Evolutionary conservation across 805 yeast species (phyloP), one percentile per base, ranked within the genome.

Genomic region (Yamadazyma philogaea): DNA sequence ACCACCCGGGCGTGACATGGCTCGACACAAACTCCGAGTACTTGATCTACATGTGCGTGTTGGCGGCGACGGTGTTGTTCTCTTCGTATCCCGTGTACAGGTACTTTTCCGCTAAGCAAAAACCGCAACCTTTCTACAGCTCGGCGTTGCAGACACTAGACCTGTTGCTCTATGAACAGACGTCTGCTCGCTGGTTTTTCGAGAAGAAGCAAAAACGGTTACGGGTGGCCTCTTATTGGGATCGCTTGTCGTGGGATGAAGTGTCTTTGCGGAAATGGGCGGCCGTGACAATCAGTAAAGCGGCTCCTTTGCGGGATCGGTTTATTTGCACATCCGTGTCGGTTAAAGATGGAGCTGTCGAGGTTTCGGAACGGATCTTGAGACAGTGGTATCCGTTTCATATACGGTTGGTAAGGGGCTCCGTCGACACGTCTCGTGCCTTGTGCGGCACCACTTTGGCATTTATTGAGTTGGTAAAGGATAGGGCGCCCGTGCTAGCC

Each of bases 1-100:
- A 11, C 8, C 27, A 18, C 10, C 10, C 19, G 12, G 12, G 32
- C 2, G 11, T 20, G 12, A 20, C 26, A 8, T 44, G 44, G 44
- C 14, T 47, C 11, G 40, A 43, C n/a, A 11, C 33, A 6, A 42
- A 46, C 27, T 40, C 47, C n/a, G 47, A 49, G 16, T 39, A 44
- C 20, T 40, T 49, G 30, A 20, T 49, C 10, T 49, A 46, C 26
- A 33, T 42, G 21, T 7, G 30, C 8, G 18, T 40, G 22, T 20
- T 40, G 17, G 15, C 24, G 7, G 24, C 31, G 18, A 32, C 21
- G 14, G 28, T 34, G 7, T 22, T 26, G 20, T 16, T 34, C 6
- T 42, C 45, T 4, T 19, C 34, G 3, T 18, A 24, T n/a, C 37
- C 24, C 20, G 37, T 21, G 19, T 31, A 32, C 22, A 17, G 5